A percentile compares a stretch with the other conserved stretches of the same genome.
Evolutionary conservation across 2,329 filamentous ascomycete species (phyloP).

Genomic region (Arthrobotrys pseudoclavata): DNA sequence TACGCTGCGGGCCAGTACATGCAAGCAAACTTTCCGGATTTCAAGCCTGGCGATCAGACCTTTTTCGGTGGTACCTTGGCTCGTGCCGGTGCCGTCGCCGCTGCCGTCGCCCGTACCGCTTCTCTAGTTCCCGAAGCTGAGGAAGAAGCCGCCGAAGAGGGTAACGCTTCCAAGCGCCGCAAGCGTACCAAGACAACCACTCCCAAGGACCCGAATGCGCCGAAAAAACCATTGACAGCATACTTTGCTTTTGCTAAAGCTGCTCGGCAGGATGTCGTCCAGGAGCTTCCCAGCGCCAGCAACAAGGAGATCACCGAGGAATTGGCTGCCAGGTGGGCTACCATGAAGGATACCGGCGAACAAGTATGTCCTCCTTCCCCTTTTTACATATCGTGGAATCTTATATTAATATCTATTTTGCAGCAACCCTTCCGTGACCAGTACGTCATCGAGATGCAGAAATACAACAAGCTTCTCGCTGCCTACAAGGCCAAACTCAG

Average conservation of each 20-base stretch:
- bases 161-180: conserved; percentile 63
- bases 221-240: conserved; percentile 91
- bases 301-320: conserved; percentile 91
- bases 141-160: conserved; percentile 47
- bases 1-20: conserved; percentile 56
- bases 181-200: conserved; percentile 81
- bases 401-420: conserved; percentile 1
- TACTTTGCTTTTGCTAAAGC: conserved; percentile 96
- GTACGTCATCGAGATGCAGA: conserved; percentile 53
- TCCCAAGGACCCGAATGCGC: conserved; percentile 84
- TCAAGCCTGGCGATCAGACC: conserved; percentile 25
- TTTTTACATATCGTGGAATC: neutral
- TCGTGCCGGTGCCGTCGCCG: conserved; percentile 18
- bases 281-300: conserved; percentile 79
- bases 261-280: conserved; percentile 84
- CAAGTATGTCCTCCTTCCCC: conserved; percentile 68
- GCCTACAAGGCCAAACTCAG: conserved; percentile 57
- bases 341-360: conserved; percentile 81
- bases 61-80: conserved; percentile 42
- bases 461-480: conserved; percentile 46
- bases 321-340: conserved; percentile 86
- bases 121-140: conserved; percentile 32
- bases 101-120: conserved; percentile 4
- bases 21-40: conserved; percentile 44
- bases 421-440: conserved; percentile 57